Base-by-base conservation (phyloP, 768 basidiomycete genomes). In the Mycena filopes region DNA sequence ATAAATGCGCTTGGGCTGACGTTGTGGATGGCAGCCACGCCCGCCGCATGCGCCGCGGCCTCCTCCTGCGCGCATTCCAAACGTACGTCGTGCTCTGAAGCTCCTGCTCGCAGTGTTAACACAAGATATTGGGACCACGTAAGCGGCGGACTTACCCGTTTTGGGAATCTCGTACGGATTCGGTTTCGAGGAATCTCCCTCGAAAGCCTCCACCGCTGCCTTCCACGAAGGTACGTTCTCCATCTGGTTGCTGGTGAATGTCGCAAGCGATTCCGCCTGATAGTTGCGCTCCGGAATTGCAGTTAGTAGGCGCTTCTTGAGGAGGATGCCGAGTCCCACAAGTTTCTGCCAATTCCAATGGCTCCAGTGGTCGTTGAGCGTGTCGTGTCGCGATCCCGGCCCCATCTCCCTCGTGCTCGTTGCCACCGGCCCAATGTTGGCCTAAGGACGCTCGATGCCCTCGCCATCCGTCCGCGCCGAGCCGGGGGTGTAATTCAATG, bases 331-430 rank as follows among this genome's bases (percentile, higher is more conserved):
- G 29, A 79, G 33, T 1, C 42, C 46, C 12, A 64, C 65, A 7
- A 73, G 55, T 47, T 78, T 79, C 56, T 85, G 81, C 50, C 69
- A 74, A 48, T 79, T n/a, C n/a, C n/a, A n/a, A n/a, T n/a, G 75
- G 11, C 68, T 65, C 46, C 78, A 78, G 15, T 77, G 72, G 21
- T 82, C 79, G 48, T 85, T 79, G 0, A n/a, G n/a, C n/a, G n/a
- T n/a, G n/a, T n/a, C n/a, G n/a, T n/a, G n/a, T n/a, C n/a, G n/a
- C n/a, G n/a, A n/a, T n/a, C n/a, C n/a, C n/a, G n/a, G n/a, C n/a
- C n/a, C 72, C 78, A 79, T 81, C 28, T 79, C 75, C 12, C 71
- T 57, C 0, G 77, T 79, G 45, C 73, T 74, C n/a, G n/a, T n/a
- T n/a, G n/a, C n/a, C n/a, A n/a, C n/a, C n/a, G n/a, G n/a, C n/a